A percentile compares a stretch with the other conserved stretches of the same genome.
Conservation (phyloP, 202 grass and related monocot species). For the Elaeis oleifera region DNA sequence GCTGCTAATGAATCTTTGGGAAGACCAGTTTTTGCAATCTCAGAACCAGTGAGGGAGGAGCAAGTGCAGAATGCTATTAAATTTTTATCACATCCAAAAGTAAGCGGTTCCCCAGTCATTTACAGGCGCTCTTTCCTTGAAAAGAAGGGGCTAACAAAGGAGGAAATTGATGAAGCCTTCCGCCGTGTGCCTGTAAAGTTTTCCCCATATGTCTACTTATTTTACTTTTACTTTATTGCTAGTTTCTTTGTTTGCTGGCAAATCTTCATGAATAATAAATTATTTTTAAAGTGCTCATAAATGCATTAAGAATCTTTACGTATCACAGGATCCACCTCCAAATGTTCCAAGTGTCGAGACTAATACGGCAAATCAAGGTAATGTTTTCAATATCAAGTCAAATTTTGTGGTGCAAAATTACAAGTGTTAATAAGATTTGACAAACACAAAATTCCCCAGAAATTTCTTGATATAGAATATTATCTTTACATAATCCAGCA, state of each 20-base stretch:
- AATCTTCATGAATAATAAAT: too few species aligned
- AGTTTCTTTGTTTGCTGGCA: too few species aligned
- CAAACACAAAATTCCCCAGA: too few species aligned
- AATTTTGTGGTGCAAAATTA: too few species aligned
- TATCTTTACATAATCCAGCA: too few species aligned
- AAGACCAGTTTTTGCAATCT: conserved; percentile 26
- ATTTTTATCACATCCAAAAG: conserved; percentile 89
- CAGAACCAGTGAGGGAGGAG: conserved; percentile 62
- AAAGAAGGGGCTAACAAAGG: conserved; percentile 77
- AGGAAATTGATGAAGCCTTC: conserved; percentile 98
- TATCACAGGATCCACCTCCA: conserved; percentile 57
- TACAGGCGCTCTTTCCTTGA: conserved; percentile 80
- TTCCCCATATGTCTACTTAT: background rate
- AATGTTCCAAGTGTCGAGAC: conserved; percentile 20
- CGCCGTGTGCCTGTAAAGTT: conserved; percentile 68
- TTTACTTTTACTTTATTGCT: too few species aligned
- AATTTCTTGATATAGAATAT: too few species aligned
- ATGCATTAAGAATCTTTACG: background rate
- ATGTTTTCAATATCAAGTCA: background rate
- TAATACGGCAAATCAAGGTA: conserved; percentile 33
- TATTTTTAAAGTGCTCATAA: too few species aligned
- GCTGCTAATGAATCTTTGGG: conserved; percentile 2
- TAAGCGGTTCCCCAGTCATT: conserved; percentile 60
- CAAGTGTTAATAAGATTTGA: too few species aligned
- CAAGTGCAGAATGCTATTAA: conserved; percentile 87